Conservation (phyloP, 2,329 filamentous ascomycete species). For the Colletotrichum gigasporum region DNA sequence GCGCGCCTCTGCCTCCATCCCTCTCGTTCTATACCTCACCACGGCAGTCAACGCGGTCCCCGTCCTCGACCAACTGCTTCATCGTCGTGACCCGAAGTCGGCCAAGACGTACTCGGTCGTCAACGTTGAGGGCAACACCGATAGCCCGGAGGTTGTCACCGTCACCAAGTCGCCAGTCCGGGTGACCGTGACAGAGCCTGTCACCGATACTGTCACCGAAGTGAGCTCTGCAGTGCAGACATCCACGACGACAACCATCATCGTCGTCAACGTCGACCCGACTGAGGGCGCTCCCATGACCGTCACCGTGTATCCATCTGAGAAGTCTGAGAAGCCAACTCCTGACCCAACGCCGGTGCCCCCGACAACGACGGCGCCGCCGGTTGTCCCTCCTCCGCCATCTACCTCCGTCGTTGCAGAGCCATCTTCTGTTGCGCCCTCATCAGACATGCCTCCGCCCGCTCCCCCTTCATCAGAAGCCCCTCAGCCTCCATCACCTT, state of each 20-base stretch:
- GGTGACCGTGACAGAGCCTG: constrained; percentile 39
- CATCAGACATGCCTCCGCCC: not conserved
- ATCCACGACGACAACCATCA: constrained; percentile 39
- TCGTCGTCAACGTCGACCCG: constrained; percentile 40
- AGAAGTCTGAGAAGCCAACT: not conserved
- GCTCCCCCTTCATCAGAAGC: not conserved
- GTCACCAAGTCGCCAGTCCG: constrained; percentile 39
- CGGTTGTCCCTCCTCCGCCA: constrained; percentile 1
- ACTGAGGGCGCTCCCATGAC: constrained; percentile 22
- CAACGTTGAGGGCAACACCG: constrained; percentile 35
- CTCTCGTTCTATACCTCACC: constrained; percentile 38
- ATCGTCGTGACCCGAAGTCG: constrained; percentile 16
- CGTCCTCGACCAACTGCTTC: constrained; percentile 33
- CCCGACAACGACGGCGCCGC: not conserved
- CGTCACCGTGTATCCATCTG: constrained; percentile 23
- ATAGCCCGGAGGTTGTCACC: constrained; percentile 35
- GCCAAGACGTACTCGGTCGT: constrained; percentile 46
- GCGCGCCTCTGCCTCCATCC: constrained; percentile 37
- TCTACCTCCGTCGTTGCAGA: not conserved
- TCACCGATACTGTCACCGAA: constrained; percentile 38
- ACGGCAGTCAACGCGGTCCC: constrained; percentile 40
- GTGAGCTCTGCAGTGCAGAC: constrained; percentile 33
- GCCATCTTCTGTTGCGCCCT: not conserved
- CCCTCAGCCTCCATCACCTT: not conserved
- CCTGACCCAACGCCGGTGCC: not conserved